phyloP scores from a whole-genome alignment of 2,329 filamentous ascomycete genomes.

The Epichloe sylvatica region DNA sequence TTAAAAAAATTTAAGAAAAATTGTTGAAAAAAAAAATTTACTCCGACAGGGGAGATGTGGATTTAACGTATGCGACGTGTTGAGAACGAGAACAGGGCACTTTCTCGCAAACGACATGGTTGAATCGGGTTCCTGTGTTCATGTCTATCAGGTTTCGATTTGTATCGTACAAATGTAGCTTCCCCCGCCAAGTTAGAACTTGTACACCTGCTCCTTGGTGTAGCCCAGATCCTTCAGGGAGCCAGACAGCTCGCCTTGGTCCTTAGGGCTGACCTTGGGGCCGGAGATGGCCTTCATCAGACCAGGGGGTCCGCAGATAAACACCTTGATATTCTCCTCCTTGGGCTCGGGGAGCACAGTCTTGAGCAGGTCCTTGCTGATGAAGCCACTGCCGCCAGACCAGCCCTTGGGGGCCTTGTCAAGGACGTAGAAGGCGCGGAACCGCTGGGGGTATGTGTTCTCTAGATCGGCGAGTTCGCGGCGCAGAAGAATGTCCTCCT shows the following conservation, averaged over 20 bases:
- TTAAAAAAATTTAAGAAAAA: too few species aligned
- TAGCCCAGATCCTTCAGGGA: slow-evolving; percentile 70
- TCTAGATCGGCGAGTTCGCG: slow-evolving; percentile 73
- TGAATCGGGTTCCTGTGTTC: too few species aligned
- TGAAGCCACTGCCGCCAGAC: slow-evolving; percentile 62
- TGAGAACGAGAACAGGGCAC: too few species aligned
- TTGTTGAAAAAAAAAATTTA: too few species aligned
- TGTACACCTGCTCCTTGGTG: slow-evolving; percentile 69
- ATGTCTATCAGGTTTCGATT: too few species aligned
- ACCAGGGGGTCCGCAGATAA: slow-evolving; percentile 90
- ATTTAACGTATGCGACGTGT: too few species aligned
- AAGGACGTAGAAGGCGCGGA: slow-evolving; percentile 88
- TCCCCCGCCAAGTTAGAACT: slow-evolving; percentile 48
- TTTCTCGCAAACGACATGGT: too few species aligned
- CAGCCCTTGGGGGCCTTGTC: slow-evolving; percentile 72
- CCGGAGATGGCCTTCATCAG: slow-evolving; percentile 91
- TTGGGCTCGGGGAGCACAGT: slow-evolving; percentile 88
- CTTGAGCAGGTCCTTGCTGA: slow-evolving; percentile 88
- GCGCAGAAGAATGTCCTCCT: slow-evolving; percentile 87
- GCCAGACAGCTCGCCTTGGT: slow-evolving; percentile 83
- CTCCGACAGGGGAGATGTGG: too few species aligned
- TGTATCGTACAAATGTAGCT: too few species aligned
- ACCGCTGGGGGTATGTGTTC: slow-evolving; percentile 88
- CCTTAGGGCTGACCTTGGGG: slow-evolving; percentile 75
- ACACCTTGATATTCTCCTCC: slow-evolving; percentile 84